These are phyloP conservation scores for Penicillium ucsense DNA, from an alignment of 495 filamentous ascomycete species.

Conservation along the genomic window DNA sequence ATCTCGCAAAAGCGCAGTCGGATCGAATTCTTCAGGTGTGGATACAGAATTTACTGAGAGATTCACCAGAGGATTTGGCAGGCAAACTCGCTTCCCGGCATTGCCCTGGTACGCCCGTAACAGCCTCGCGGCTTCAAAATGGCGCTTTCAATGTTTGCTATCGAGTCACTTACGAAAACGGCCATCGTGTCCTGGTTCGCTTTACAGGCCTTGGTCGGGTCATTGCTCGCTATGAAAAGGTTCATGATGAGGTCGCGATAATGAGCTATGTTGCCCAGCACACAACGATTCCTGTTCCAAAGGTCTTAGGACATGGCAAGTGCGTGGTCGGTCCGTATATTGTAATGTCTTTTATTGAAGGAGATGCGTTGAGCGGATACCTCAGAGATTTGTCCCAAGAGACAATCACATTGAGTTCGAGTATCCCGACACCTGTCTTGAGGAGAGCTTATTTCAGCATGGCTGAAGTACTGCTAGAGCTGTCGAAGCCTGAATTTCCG, in stretches of 20 bases:
- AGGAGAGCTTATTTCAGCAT: conserved; percentile 20
- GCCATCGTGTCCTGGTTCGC: conserved; percentile 16
- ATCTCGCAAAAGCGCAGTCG: conserved; percentile 15
- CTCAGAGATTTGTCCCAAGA: conserved; percentile 12
- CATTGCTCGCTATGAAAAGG: conserved; percentile 20
- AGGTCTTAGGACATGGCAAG: conserved; percentile 21
- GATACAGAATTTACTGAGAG: conserved; percentile 13
- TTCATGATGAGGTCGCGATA: conserved; percentile 29
- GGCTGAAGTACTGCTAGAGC: conserved; percentile 27
- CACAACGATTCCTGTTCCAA: conserved; percentile 27
- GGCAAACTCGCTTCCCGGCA: conserved; percentile 12
- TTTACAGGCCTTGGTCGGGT: conserved; percentile 18
- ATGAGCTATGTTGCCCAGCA: conserved; percentile 26
- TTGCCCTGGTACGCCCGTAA: conserved; percentile 9
- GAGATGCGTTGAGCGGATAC: conserved; percentile 9
- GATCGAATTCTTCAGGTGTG: conserved; percentile 12
- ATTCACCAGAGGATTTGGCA: conserved; percentile 14
- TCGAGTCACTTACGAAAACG: conserved; percentile 17
- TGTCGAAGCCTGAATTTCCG: conserved; percentile 24
- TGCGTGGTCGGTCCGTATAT: conserved; percentile 34
- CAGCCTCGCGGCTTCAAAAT: conserved; percentile 7
- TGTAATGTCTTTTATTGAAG: conserved; percentile 35
- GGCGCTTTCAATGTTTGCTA: conserved; percentile 24
- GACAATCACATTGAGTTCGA: conserved; percentile 13
- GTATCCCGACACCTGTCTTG: conserved; percentile 18